These are phyloP conservation scores for Alternaria longipes DNA, from an alignment of 2,329 filamentous ascomycete genomes.

Conservation along the genomic window DNA sequence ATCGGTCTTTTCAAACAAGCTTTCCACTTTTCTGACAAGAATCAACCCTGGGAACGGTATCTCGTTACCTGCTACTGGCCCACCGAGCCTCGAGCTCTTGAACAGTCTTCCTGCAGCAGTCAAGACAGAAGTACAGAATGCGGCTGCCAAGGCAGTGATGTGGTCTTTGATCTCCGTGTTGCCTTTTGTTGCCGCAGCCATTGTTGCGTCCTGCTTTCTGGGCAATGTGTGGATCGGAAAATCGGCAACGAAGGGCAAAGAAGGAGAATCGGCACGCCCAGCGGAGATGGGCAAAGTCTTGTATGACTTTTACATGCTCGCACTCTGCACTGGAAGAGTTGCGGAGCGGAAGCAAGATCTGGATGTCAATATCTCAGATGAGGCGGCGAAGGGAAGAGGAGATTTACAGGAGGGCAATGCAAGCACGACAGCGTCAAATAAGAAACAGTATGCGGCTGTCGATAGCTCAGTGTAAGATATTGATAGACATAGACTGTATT, in stretches of 20 bases:
- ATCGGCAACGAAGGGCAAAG: constrained; percentile 21
- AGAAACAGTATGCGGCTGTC: not conserved
- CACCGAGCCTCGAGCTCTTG: constrained; percentile 45
- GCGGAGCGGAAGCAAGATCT: constrained; percentile 24
- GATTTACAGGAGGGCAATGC: not conserved
- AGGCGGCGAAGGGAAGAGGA: constrained; percentile 11
- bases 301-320: constrained; percentile 30
- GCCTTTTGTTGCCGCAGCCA: constrained; percentile 64
- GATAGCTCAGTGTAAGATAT: not conserved
- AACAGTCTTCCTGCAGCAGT: constrained; percentile 50
- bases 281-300: constrained; percentile 31
- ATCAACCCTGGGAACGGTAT: constrained; percentile 35
- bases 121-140: constrained; percentile 53
- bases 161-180: constrained; percentile 71
- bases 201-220: constrained; percentile 56
- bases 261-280: constrained; percentile 13
- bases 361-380: constrained; percentile 22
- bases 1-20: constrained; percentile 72
- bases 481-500: not conserved
- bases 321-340: constrained; percentile 22
- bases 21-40: constrained; percentile 35
- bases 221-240: constrained; percentile 64
- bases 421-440: not conserved
- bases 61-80: constrained; percentile 27
- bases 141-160: constrained; percentile 66